These are phyloP conservation scores for Ulota crispa DNA, from an alignment of 225 moss, liverwort and hornwort genomes.

Conservation along the genomic window DNA sequence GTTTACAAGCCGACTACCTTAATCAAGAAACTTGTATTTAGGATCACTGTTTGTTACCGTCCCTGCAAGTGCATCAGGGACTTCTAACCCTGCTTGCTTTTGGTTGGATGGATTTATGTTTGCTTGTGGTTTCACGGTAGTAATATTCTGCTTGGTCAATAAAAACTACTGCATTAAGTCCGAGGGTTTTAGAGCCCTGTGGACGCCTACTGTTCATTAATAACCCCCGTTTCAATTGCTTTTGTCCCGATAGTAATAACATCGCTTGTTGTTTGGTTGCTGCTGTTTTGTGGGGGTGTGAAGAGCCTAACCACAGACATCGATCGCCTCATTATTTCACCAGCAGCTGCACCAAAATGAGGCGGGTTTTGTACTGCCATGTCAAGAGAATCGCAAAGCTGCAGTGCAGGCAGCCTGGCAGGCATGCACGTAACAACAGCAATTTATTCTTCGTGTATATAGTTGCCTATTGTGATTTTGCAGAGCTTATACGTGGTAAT, in stretches of 20 bases:
- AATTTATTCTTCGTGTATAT: neutral
- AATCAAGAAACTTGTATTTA: too few relatives aligned
- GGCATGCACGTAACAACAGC: neutral
- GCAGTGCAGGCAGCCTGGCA: neutral
- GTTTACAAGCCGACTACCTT: too few relatives aligned
- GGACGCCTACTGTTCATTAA: neutral
- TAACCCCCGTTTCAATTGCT: neutral
- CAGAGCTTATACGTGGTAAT: neutral
- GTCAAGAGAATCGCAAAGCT: conserved; percentile 4
- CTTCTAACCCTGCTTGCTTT: neutral
- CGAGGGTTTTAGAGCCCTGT: neutral
- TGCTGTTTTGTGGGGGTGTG: conserved; percentile 3
- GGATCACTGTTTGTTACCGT: too few relatives aligned
- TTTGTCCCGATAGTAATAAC: neutral
- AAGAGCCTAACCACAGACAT: conserved; percentile 44
- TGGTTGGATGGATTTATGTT: neutral
- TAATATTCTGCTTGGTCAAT: neutral
- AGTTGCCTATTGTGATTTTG: neutral
- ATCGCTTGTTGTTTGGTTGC: neutral
- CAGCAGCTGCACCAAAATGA: conserved; percentile 35
- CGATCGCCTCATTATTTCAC: conserved; percentile 43
- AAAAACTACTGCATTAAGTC: neutral
- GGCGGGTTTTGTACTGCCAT: neutral
- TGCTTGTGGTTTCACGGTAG: neutral
- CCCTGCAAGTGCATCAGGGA: neutral